phyloP scores from a whole-genome alignment of 495 filamentous ascomycete genomes.

The Margaritispora aquatica region DNA sequence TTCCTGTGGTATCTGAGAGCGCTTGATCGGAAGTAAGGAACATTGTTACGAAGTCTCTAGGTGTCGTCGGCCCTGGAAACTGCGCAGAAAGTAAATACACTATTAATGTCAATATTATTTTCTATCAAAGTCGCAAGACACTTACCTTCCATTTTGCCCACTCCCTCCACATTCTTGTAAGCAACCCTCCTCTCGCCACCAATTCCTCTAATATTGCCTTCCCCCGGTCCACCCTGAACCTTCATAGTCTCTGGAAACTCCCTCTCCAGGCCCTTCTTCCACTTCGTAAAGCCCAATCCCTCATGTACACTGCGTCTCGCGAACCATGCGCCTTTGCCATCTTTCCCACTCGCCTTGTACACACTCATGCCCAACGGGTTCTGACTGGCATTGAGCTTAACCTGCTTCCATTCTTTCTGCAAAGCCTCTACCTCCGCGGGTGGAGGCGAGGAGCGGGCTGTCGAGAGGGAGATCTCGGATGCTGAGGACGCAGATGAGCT shows the following conservation, averaged over 20 bases:
- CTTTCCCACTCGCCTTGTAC: constrained; percentile 72
- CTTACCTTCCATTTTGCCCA: constrained; percentile 54
- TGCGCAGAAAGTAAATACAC: constrained; percentile 83
- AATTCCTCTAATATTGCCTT: constrained; percentile 73
- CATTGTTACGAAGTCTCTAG: constrained; percentile 80
- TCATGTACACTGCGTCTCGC: constrained; percentile 78
- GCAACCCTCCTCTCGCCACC: constrained; percentile 72
- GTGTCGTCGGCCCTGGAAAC: constrained; percentile 82
- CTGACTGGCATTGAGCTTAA: constrained; percentile 62
- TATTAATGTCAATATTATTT: constrained; percentile 23
- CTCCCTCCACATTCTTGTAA: constrained; percentile 41
- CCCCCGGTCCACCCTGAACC: constrained; percentile 52
- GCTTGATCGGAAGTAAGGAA: constrained; percentile 52
- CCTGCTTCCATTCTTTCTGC: constrained; percentile 80
- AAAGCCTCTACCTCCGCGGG: constrained; percentile 41
- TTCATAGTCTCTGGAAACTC: constrained; percentile 61
- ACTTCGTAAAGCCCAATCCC: constrained; percentile 65
- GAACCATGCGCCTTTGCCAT: constrained; percentile 87
- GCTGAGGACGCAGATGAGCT: constrained; percentile 33
- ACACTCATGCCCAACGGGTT: constrained; percentile 72
- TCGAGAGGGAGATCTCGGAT: constrained; percentile 44
- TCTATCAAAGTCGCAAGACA: constrained; percentile 37
- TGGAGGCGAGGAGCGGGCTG: constrained; percentile 43
- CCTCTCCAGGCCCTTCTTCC: constrained; percentile 47
- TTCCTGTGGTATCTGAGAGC: constrained; percentile 12